Evolutionary conservation across 2,329 filamentous ascomycete genomes (phyloP).

Genomic region (Fusarium continuum): DNA sequence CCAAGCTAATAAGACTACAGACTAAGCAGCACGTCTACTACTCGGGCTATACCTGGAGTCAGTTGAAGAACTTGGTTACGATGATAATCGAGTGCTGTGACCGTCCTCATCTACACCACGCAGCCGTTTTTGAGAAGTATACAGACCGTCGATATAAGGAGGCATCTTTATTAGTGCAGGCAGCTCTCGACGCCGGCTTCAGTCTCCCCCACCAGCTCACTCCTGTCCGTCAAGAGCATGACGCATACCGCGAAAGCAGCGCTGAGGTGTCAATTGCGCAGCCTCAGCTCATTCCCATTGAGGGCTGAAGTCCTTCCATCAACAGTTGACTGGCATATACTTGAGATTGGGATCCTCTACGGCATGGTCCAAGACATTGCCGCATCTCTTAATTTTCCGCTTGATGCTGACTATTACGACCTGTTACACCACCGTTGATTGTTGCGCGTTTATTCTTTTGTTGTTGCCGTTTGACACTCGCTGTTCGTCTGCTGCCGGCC

Average conservation of each 20-base stretch:
- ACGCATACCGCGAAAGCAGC: slow-evolving; percentile 33
- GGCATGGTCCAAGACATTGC: slow-evolving; percentile 18
- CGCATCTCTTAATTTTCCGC: slow-evolving; percentile 7
- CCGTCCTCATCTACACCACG: slow-evolving; percentile 81
- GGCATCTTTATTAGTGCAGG: slow-evolving; percentile 81
- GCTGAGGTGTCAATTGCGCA: slow-evolving; percentile 43
- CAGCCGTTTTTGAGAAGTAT: slow-evolving; percentile 92
- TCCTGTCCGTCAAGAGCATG: slow-evolving; percentile 50
- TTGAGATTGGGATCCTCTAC: slow-evolving; percentile 2
- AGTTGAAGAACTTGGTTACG: slow-evolving; percentile 79
- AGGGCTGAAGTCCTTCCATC: slow-evolving; percentile 38
- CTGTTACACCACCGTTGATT: neutral
- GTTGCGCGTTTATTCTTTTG: slow-evolving; percentile 12
- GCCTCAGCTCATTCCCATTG: slow-evolving; percentile 46
- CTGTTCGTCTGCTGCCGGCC: slow-evolving; percentile 11
- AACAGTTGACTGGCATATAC: neutral
- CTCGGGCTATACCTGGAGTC: slow-evolving; percentile 88
- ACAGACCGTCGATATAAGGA: slow-evolving; percentile 86
- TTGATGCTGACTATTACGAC: neutral
- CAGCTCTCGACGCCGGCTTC: slow-evolving; percentile 72
- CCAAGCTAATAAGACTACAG: slow-evolving; percentile 59
- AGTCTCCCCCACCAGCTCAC: slow-evolving; percentile 54
- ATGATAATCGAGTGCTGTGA: slow-evolving; percentile 91
- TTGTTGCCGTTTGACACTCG: slow-evolving; percentile 13
- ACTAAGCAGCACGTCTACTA: slow-evolving; percentile 87